Percentiles rank a stretch among this genome's conserved stretches.
Evolutionary conservation across 495 filamentous ascomycete genomes (phyloP).

Genomic region (Daldinia grandis): DNA sequence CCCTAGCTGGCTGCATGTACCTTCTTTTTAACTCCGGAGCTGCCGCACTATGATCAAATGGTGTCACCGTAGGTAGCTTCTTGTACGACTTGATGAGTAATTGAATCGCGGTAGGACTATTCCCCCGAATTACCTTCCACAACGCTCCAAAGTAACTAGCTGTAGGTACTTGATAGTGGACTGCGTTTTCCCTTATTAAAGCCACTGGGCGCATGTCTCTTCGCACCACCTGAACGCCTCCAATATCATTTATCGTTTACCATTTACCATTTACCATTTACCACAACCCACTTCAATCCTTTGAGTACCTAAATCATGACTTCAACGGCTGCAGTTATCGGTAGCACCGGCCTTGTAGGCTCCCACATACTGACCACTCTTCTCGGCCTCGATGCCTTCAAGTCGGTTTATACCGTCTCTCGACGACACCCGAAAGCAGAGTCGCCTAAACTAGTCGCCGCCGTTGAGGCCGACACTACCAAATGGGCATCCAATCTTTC

Average conservation of each 20-base stretch:
- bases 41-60: neutral
- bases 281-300: neutral
- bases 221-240: neutral
- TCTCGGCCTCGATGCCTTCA: conserved; percentile 53
- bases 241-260: neutral
- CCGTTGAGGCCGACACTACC: conserved; percentile 55
- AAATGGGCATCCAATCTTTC: conserved; percentile 66
- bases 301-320: conserved; percentile 42
- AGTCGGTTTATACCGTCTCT: conserved; percentile 65
- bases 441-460: conserved; percentile 60
- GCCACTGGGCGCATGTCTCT: neutral
- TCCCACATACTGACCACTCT: conserved; percentile 65
- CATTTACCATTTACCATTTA: neutral
- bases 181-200: neutral
- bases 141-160: neutral
- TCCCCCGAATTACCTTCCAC: neutral
- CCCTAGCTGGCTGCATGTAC: too few relatives aligned
- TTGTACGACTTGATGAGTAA: conserved; percentile 1
- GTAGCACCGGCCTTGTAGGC: conserved; percentile 66
- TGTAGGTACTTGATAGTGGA: neutral
- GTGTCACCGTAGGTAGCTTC: neutral
- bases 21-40: too few relatives aligned
- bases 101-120: neutral
- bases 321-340: conserved; percentile 60
- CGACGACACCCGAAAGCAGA: conserved; percentile 58